Conservation (phyloP, 768 basidiomycete genomes). For the Boletus rubroflammeus region DNA sequence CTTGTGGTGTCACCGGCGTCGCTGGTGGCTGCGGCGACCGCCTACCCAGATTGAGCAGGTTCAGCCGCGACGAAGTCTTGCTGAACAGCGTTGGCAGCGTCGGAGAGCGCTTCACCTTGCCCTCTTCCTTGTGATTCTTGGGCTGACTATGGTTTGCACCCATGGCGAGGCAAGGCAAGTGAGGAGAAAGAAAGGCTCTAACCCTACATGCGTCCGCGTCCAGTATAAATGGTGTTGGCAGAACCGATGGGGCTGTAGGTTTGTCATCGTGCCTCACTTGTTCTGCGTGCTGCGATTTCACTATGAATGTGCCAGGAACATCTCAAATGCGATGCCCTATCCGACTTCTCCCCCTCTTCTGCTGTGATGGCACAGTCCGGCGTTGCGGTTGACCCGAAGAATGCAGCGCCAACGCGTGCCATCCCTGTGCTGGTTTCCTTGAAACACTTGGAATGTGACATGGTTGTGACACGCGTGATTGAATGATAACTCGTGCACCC, state of each 20-base stretch:
- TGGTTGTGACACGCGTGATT: constrained; percentile 1
- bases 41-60: constrained; percentile 25
- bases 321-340: constrained; percentile 18
- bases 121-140: constrained; percentile 21
- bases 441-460: not conserved
- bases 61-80: constrained; percentile 29
- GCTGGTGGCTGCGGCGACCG: constrained; percentile 31
- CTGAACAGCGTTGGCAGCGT: constrained; percentile 23
- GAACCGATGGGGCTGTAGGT: constrained; percentile 10
- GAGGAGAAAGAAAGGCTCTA: not conserved
- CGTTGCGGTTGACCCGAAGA: not conserved
- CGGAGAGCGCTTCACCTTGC: constrained; percentile 21
- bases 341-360: constrained; percentile 10
- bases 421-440: too few species aligned
- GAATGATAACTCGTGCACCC: too few species aligned
- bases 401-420: constrained; percentile 13
- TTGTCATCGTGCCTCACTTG: constrained; percentile 25
- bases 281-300: constrained; percentile 28
- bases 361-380: constrained; percentile 12
- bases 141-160: constrained; percentile 28
- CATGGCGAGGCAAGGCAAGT: constrained; percentile 13
- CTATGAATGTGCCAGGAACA: constrained; percentile 8
- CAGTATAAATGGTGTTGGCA: constrained; percentile 20
- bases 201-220: constrained; percentile 13
- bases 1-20: constrained; percentile 25